Evolutionary conservation across 495 filamentous ascomycete species (phyloP), one percentile per base, ranked within the genome.

Genomic region (Aspergillus carlsbadensis): DNA sequence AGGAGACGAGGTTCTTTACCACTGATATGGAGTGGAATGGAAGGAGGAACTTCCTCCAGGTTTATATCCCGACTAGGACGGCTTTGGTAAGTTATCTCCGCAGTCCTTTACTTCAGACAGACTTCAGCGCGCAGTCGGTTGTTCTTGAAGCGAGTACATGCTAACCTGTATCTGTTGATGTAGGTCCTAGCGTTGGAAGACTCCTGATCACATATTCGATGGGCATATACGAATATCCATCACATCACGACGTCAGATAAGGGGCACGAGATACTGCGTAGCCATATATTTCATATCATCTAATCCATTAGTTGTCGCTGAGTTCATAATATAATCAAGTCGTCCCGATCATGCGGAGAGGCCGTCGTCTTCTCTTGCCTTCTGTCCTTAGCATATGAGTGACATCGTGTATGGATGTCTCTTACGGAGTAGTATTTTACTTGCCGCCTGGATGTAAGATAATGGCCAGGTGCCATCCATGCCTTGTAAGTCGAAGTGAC

Each of bases 21-120:
- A 95, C 90, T 35, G 82, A 90, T 34, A 78, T 96, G 65, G 76
- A 75, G 63, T 98, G 95, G 94, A 97, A 98, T 69, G 86, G 80
- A 2, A 72, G 94, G 58, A 82, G 76, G 71, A 98, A 98, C 69
- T 97, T 89, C 68, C 80, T 89, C 36, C 94, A 98, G 72, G 84
- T 96, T 26, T 98, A 98, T 70, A 82, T 96, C 51, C 94, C 94
- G 24, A 83, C 82, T 24, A 80, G 94, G 58, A 90, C 89, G 51
- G 94, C 91, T 29, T 70, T 97, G 66, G 92, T 96, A 79, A 85
- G 88, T 78, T 46, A 14, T 50, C 0, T 52, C 21, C 46, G 13
- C 20, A 13, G 10, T 6, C 22, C 21, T n/a, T 39, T 51, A 15
- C 18, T 34, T 36, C 15, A n/a, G n/a, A n/a, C n/a, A n/a, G n/a